These are phyloP conservation scores for Tephrocybe sp. DNA, from an alignment of 768 basidiomycete genomes.

Conservation along the genomic window DNA sequence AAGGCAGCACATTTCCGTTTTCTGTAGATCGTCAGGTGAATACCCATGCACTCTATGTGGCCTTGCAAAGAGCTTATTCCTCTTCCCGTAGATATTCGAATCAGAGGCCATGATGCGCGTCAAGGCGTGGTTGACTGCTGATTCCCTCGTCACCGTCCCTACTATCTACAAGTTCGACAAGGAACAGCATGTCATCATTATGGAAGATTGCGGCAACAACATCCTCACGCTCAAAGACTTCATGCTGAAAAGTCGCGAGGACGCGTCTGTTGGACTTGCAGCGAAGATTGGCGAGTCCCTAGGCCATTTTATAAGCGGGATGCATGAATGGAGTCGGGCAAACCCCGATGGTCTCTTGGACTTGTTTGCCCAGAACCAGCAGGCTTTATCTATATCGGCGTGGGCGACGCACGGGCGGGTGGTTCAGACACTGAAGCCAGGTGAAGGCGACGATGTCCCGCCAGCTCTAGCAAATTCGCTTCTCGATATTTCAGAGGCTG, in stretches of 20 bases:
- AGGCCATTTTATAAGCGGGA: constrained; percentile 51
- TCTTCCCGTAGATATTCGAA: constrained; percentile 32
- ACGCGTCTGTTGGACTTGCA: constrained; percentile 20
- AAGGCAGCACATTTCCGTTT: constrained; percentile 23
- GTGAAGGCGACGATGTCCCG: constrained; percentile 18
- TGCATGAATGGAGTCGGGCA: constrained; percentile 51
- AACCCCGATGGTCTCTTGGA: constrained; percentile 25
- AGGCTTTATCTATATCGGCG: constrained; percentile 37
- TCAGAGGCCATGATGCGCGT: constrained; percentile 51
- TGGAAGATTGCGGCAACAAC: constrained; percentile 57
- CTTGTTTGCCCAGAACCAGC: constrained; percentile 33
- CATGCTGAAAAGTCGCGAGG: constrained; percentile 32
- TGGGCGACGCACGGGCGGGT: constrained; percentile 45
- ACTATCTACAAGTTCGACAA: constrained; percentile 50
- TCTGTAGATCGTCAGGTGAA: constrained; percentile 54
- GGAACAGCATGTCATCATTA: constrained; percentile 50
- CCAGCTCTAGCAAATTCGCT: constrained; percentile 37
- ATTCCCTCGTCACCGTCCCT: constrained; percentile 48
- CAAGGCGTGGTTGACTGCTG: constrained; percentile 31
- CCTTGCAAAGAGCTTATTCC: too few relatives aligned
- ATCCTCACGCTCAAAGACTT: constrained; percentile 41
- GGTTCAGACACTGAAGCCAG: constrained; percentile 29
- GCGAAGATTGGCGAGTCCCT: constrained; percentile 49
- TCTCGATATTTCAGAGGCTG: constrained; percentile 30
- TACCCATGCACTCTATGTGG: too few relatives aligned